phyloP scores from a whole-genome alignment of 2,329 filamentous ascomycete genomes.

The Chalaropsis ovoidea region DNA sequence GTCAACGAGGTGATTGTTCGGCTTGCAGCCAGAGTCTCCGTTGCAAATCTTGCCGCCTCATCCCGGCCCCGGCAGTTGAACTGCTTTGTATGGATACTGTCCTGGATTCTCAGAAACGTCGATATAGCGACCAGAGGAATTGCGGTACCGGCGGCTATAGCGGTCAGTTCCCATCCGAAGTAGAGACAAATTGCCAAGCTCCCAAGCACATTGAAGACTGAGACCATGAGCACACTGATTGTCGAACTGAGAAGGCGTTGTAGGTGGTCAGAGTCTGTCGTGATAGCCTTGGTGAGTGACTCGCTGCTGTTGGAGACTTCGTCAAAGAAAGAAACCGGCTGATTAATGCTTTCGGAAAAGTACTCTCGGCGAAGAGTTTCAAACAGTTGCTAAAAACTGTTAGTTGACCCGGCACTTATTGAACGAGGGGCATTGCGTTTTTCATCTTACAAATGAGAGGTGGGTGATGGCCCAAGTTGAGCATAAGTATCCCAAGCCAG shows the following conservation, averaged over 20 bases:
- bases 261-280: constrained; percentile 31
- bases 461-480: constrained; percentile 29
- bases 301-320: constrained; percentile 30
- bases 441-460: constrained; percentile 26
- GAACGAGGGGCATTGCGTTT: background rate
- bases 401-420: background rate
- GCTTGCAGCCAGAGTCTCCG: constrained; percentile 20
- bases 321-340: constrained; percentile 31
- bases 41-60: constrained; percentile 21
- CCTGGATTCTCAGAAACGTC: constrained; percentile 42
- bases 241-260: constrained; percentile 33
- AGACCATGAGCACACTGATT: constrained; percentile 30
- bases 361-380: constrained; percentile 30
- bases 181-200: constrained; percentile 30
- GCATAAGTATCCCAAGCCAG: constrained; percentile 30
- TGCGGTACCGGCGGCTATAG: constrained; percentile 34
- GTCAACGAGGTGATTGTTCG: constrained; percentile 30
- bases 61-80: constrained; percentile 22
- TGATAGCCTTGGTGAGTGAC: constrained; percentile 29
- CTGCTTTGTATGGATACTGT: constrained; percentile 20
- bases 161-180: constrained; percentile 34
- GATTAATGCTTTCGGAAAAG: constrained; percentile 30
- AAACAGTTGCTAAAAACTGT: constrained; percentile 24
- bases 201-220: constrained; percentile 31
- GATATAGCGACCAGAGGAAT: constrained; percentile 33